A percentile compares a stretch with the other conserved stretches of the same genome.
These are phyloP conservation scores for Penicillium odoratum DNA, from an alignment of 495 filamentous ascomycete genomes.

Conservation along the genomic window DNA sequence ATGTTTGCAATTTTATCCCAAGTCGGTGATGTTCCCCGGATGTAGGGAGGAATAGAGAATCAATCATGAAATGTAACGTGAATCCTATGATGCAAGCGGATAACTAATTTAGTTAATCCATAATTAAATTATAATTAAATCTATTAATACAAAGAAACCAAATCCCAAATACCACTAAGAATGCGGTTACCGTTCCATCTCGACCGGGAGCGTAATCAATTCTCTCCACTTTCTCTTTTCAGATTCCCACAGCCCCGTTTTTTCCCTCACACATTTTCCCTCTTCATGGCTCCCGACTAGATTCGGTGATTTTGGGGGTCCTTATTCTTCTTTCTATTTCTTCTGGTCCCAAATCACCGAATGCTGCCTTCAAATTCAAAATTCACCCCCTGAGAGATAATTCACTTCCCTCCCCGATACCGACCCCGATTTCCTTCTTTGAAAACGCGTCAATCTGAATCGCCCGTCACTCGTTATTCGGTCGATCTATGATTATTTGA, in stretches of 20 bases:
- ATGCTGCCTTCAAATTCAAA: background rate
- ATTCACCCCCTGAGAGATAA: slow-evolving; percentile 1
- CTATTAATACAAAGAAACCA: background rate
- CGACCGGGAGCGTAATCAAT: slow-evolving; percentile 3
- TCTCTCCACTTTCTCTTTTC: slow-evolving; percentile 65
- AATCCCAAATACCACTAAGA: slow-evolving; percentile 15
- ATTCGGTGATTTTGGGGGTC: slow-evolving; percentile 1
- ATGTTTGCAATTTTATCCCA: too few species aligned
- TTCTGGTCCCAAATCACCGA: slow-evolving; percentile 4
- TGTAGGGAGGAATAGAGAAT: too few species aligned
- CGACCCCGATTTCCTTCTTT: slow-evolving; percentile 7
- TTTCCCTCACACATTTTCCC: slow-evolving; percentile 8
- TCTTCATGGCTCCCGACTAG: slow-evolving; percentile 9
- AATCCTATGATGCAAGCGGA: background rate
- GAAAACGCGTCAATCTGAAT: slow-evolving; percentile 14
- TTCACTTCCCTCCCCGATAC: background rate
- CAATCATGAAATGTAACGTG: background rate
- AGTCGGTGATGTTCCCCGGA: too few species aligned
- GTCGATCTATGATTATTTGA: background rate
- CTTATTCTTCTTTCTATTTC: slow-evolving; percentile 10
- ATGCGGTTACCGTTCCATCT: slow-evolving; percentile 18
- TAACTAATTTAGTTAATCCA: background rate
- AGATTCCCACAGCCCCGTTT: slow-evolving; percentile 10
- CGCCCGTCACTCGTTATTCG: slow-evolving; percentile 22
- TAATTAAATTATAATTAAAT: background rate